Conservation (phyloP, 2,329 filamentous ascomycete genomes). For the Aspergillus ruber region DNA sequence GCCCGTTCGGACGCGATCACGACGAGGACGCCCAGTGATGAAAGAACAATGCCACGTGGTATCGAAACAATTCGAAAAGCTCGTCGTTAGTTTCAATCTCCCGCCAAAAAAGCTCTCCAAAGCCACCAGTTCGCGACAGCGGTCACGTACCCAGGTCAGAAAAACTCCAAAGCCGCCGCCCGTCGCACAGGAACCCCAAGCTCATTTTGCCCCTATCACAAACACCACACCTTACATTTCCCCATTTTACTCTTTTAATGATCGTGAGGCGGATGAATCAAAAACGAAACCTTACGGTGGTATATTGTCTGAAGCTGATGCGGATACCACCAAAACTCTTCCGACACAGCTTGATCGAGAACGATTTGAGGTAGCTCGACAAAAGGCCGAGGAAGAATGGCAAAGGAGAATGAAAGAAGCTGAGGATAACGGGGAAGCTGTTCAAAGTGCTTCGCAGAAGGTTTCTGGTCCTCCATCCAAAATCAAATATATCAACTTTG, state of each 20-base stretch:
- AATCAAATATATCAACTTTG: slow-evolving; percentile 98
- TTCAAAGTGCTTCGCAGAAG: slow-evolving; percentile 64
- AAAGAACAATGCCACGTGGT: slow-evolving; percentile 36
- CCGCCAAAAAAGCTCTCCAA: slow-evolving; percentile 54
- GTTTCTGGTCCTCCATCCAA: slow-evolving; percentile 82
- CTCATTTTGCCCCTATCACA: slow-evolving; percentile 56
- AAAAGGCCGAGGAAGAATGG: slow-evolving; percentile 89
- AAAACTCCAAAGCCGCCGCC: slow-evolving; percentile 38
- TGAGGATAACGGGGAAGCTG: slow-evolving; percentile 59
- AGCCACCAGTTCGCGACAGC: slow-evolving; percentile 55
- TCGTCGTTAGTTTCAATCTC: slow-evolving; percentile 56
- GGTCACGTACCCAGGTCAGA: slow-evolving; percentile 50
- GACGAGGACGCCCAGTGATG: slow-evolving; percentile 46
- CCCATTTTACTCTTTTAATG: slow-evolving; percentile 81
- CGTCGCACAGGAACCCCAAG: slow-evolving; percentile 40
- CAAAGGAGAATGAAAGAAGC: slow-evolving; percentile 58
- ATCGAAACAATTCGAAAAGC: slow-evolving; percentile 36
- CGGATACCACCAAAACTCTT: slow-evolving; percentile 83
- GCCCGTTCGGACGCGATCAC: slow-evolving; percentile 46
- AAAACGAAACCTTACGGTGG: slow-evolving; percentile 95
- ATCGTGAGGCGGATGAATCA: slow-evolving; percentile 79
- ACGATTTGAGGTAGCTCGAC: slow-evolving; percentile 81
- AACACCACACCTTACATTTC: slow-evolving; percentile 59
- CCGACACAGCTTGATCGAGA: slow-evolving; percentile 74
- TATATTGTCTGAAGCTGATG: slow-evolving; percentile 80